These are phyloP conservation scores for Cordyceps cateniannulata DNA, from an alignment of 2,329 filamentous ascomycete species.

Conservation along the genomic window DNA sequence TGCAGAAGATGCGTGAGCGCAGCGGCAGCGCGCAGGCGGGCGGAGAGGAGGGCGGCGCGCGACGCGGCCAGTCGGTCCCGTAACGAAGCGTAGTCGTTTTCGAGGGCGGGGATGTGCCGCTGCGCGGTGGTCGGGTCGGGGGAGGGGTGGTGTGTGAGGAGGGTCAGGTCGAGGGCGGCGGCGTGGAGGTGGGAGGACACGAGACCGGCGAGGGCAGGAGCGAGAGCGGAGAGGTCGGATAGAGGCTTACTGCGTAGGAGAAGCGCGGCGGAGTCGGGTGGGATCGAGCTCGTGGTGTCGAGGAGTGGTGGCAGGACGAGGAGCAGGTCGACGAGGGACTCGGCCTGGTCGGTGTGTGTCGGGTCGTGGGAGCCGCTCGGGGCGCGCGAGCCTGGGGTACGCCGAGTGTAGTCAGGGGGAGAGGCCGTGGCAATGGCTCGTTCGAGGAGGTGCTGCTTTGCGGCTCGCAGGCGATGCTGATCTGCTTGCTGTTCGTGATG, in stretches of 20 bases:
- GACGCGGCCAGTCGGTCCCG: slow-evolving; percentile 24
- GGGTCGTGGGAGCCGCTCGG: slow-evolving; percentile 9
- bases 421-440: slow-evolving; percentile 42
- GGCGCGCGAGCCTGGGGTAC: background rate
- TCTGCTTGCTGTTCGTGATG: slow-evolving; percentile 39
- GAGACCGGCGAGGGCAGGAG: slow-evolving; percentile 35
- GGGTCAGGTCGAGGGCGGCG: slow-evolving; percentile 36
- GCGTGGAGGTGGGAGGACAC: slow-evolving; percentile 37
- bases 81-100: slow-evolving; percentile 33
- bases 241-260: slow-evolving; percentile 39
- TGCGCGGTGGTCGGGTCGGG: slow-evolving; percentile 54
- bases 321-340: slow-evolving; percentile 29
- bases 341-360: background rate
- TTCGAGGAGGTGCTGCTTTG: slow-evolving; percentile 45
- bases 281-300: slow-evolving; percentile 23
- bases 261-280: slow-evolving; percentile 26
- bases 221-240: slow-evolving; percentile 32
- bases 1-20: slow-evolving; percentile 33
- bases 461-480: slow-evolving; percentile 38
- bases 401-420: slow-evolving; percentile 20
- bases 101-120: slow-evolving; percentile 46
- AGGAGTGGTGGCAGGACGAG: slow-evolving; percentile 41
- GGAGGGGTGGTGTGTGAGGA: slow-evolving; percentile 37
- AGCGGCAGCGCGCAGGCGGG: slow-evolving; percentile 34
- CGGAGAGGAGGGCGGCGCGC: slow-evolving; percentile 27